Evolutionary conservation across 1,139 yeast genomes (phyloP), one percentile per base, ranked within the genome.

Genomic region (Pichia inconspicua): DNA sequence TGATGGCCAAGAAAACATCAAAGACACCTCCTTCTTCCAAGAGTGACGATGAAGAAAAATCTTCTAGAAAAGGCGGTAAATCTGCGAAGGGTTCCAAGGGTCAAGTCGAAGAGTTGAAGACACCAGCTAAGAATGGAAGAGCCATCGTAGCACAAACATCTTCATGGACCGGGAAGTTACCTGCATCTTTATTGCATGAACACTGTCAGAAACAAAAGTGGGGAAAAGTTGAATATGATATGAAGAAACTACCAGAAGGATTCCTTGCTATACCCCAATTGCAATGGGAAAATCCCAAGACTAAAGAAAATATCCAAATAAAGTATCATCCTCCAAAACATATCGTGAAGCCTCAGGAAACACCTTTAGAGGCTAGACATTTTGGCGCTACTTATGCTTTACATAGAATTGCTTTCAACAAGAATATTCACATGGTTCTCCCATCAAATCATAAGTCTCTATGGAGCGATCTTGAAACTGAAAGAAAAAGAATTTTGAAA

Each of bases 101-200:
- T 7, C 5, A 39, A 31, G 39, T 35, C n/a, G 32, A 27, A 6
- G 32, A n/a, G 5, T 7, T 32, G 43, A 39, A 43, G 40, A 25
- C 32, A 22, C 46, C 53, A 25, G 44, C 44, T 19, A 56, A 57
- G 38, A 54, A 49, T 35, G 59, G 60, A 3, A 60, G 78, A 49
- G 64, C 74, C 12, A 64, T 73, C n/a, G 82, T 81, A 0, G 76
- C 86, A 1, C 72, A 78, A 2, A 71, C 81, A 1, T 66, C 78
- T 1, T 79, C 84, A 25, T 90, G 97, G 97, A 89, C 97, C 1
- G 98, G 98, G 1, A 92, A 92, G 58, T 70, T 92, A 12, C 97
- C 98, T 0, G 89, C 87, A 3, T 82, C 95, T 0, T 66, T 92
- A 34, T 71, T 92, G 5, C 87, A 87, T 61, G 98, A 92, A 60